A percentile compares a stretch with the other conserved stretches of the same genome.
phyloP scores from a whole-genome alignment of 495 filamentous ascomycete species.

The Xylaria grammica region DNA sequence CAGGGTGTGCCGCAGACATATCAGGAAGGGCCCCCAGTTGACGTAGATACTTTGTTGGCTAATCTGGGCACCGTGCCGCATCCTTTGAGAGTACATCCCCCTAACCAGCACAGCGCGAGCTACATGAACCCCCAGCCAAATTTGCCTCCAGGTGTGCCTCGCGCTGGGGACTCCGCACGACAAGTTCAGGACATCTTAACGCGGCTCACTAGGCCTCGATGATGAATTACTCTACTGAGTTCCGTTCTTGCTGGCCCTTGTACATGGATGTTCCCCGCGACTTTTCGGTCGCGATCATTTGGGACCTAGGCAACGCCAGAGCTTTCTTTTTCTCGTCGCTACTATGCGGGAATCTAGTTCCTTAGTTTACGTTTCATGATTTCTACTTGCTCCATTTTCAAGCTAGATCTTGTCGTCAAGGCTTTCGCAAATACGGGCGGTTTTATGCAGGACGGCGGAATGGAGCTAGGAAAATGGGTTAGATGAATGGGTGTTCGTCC shows the following conservation, averaged over 20 bases:
- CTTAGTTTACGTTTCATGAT: background rate
- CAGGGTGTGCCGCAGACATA: slow-evolving; percentile 23
- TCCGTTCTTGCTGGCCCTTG: background rate
- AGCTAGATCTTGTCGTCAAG: background rate
- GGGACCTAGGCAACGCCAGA: background rate
- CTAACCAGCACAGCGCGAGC: slow-evolving; percentile 27
- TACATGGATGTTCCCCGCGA: background rate
- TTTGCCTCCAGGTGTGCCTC: slow-evolving; percentile 31
- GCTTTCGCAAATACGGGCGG: background rate
- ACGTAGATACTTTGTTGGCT: slow-evolving; percentile 36
- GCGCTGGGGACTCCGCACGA: slow-evolving; percentile 38
- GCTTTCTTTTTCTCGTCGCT: background rate
- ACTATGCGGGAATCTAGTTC: slow-evolving; percentile 3
- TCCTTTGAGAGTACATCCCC: slow-evolving; percentile 20
- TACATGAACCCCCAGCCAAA: slow-evolving; percentile 29
- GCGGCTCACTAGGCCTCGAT: slow-evolving; percentile 51
- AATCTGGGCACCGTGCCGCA: slow-evolving; percentile 25
- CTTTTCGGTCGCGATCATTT: background rate
- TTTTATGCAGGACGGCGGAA: background rate
- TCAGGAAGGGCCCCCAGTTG: slow-evolving; percentile 28
- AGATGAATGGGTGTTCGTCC: background rate
- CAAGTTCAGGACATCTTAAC: slow-evolving; percentile 58
- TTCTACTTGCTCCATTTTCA: background rate
- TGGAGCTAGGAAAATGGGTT: background rate
- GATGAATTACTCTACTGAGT: slow-evolving; percentile 30